Conservation (phyloP, 2,329 filamentous ascomycete genomes). For the Fusarium austroafricanum region DNA sequence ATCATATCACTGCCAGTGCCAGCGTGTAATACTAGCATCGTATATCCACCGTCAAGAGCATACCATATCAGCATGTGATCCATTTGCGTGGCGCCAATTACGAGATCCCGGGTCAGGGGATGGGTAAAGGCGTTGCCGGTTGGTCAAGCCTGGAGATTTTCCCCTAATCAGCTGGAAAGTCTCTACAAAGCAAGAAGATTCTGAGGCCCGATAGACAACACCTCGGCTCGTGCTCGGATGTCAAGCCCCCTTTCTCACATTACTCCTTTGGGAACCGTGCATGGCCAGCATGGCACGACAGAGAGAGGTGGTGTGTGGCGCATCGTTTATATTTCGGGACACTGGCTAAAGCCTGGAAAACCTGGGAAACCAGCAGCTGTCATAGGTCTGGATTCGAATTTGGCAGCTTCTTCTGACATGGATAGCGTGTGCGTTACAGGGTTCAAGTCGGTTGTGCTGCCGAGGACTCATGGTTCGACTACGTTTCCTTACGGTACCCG, state of each 20-base stretch:
- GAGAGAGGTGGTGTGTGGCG: constrained; percentile 31
- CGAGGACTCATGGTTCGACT: constrained; percentile 15
- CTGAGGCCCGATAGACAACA: constrained; percentile 22
- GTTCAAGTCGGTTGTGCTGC: constrained; percentile 31
- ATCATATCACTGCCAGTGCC: constrained; percentile 1
- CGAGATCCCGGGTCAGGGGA: constrained; percentile 19
- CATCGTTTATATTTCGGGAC: constrained; percentile 23
- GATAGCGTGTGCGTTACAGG: constrained; percentile 6
- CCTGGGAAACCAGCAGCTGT: not conserved
- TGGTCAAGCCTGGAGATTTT: constrained; percentile 6
- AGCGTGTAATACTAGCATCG: constrained; percentile 8
- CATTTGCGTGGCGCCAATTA: constrained; percentile 43
- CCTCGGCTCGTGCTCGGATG: constrained; percentile 38
- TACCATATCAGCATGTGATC: constrained; percentile 39
- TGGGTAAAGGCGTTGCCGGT: constrained; percentile 12
- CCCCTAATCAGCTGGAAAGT: not conserved
- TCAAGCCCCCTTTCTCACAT: constrained; percentile 26
- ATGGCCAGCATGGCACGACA: constrained; percentile 43
- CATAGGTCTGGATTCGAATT: constrained; percentile 7
- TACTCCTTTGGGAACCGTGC: constrained; percentile 40
- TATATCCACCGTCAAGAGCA: constrained; percentile 15
- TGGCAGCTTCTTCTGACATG: constrained; percentile 4
- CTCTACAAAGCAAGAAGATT: not conserved
- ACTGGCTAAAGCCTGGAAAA: constrained; percentile 17
- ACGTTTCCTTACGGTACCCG: not conserved